Conservation (phyloP, 176 grass and related monocot species). For the Neostapfia colusana region DNA sequence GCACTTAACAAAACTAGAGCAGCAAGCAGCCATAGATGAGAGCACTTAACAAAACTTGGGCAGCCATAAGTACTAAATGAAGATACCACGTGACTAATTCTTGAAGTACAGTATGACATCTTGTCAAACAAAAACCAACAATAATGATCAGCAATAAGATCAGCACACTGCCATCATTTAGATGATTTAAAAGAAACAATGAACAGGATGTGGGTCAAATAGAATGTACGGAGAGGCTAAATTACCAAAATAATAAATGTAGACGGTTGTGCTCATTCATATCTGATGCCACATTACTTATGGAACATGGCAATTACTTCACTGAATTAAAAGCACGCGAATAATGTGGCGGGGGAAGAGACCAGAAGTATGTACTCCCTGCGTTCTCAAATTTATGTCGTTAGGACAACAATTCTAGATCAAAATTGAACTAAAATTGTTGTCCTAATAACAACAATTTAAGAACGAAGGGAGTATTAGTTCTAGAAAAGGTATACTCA, state of each 20-base stretch:
- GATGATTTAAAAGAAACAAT: constrained; percentile 1
- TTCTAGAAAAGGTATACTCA: not conserved
- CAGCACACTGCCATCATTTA: not conserved
- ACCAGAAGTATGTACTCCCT: not conserved
- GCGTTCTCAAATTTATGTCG: too few species aligned
- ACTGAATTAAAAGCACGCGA: too few species aligned
- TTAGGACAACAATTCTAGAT: too few species aligned
- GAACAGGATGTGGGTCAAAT: not conserved
- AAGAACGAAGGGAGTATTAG: not conserved
- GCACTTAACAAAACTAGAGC: too few species aligned
- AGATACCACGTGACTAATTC: not conserved
- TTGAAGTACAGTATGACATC: not conserved
- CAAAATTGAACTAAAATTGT: too few species aligned
- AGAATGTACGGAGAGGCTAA: not conserved
- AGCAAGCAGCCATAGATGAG: too few species aligned
- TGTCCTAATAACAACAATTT: too few species aligned
- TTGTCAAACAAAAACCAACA: not conserved
- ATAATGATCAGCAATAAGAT: not conserved
- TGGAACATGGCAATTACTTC: not conserved
- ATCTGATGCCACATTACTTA: not conserved
- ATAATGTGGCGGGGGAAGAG: too few species aligned
- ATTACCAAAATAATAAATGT: too few species aligned
- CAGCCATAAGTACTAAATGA: too few species aligned
- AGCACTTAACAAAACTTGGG: too few species aligned
- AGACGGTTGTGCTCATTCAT: too few species aligned